phyloP scores from a whole-genome alignment of 306 rosid genomes.

The Lablab purpureus region DNA sequence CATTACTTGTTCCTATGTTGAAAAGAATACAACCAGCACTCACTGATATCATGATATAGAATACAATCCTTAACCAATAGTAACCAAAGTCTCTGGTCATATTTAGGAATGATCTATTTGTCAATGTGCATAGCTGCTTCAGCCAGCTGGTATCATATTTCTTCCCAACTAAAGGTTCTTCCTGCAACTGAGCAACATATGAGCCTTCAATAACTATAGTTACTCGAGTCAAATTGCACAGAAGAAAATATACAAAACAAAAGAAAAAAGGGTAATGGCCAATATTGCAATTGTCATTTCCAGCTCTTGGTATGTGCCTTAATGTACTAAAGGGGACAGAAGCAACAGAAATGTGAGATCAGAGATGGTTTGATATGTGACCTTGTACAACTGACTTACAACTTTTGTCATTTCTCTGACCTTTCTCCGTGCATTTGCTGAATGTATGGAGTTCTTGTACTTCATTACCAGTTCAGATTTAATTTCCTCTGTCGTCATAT shows the following conservation, averaged over 20 bases:
- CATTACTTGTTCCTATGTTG: conserved; percentile 56
- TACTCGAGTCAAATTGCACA: neutral
- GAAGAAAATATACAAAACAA: neutral
- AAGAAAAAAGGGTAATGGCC: neutral
- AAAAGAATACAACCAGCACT: conserved; percentile 59
- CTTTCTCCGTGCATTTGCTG: conserved; percentile 31
- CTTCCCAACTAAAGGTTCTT: conserved; percentile 52
- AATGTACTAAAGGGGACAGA: neutral
- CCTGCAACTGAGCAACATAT: conserved; percentile 42
- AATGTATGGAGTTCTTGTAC: conserved; percentile 42
- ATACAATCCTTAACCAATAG: conserved; percentile 67
- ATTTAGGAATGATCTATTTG: conserved; percentile 64
- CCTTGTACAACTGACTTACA: conserved; percentile 24
- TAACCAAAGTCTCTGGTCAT: conserved; percentile 77
- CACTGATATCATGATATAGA: conserved; percentile 52
- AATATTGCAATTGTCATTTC: neutral
- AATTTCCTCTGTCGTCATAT: conserved; percentile 44
- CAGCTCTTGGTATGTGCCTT: neutral
- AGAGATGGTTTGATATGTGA: neutral
- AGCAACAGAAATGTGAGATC: neutral
- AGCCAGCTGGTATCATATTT: conserved; percentile 54
- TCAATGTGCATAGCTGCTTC: conserved; percentile 68
- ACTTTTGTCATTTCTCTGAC: conserved; percentile 32
- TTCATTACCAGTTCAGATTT: conserved; percentile 36
- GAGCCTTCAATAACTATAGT: conserved; percentile 3